phyloP scores from a whole-genome alignment of 352 stramenopile genomes.

The Phytophthora pseudosyringae region DNA sequence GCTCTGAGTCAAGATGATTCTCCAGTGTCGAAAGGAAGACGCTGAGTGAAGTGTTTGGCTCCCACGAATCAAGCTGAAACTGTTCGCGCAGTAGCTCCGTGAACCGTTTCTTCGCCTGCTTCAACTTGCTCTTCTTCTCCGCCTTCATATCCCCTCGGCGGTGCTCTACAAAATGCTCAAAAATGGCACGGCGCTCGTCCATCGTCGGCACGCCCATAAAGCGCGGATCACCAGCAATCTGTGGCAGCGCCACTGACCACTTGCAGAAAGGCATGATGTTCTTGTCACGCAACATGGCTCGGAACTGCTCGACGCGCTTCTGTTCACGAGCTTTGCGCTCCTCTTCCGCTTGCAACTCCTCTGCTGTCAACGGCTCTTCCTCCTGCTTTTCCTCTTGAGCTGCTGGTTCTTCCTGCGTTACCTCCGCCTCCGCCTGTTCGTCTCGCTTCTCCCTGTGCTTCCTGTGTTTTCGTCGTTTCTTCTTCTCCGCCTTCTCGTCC shows the following conservation, averaged over 20 bases:
- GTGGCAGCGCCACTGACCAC: constrained; percentile 80
- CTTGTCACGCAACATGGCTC: constrained; percentile 79
- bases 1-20: constrained; percentile 33
- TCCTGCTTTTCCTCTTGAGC: constrained; percentile 26
- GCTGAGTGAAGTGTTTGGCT: constrained; percentile 53
- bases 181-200: constrained; percentile 80
- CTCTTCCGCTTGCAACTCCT: constrained; percentile 44
- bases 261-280: constrained; percentile 87
- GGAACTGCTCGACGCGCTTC: constrained; percentile 66
- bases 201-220: constrained; percentile 81
- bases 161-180: constrained; percentile 81
- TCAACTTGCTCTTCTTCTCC: constrained; percentile 83
- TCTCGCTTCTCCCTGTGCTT: constrained; percentile 25
- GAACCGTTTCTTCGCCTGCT: constrained; percentile 63
- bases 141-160: constrained; percentile 75
- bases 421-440: constrained; percentile 3
- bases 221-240: constrained; percentile 72
- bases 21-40: constrained; percentile 68
- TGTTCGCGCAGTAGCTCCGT: constrained; percentile 51
- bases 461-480: constrained; percentile 34
- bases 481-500: constrained; percentile 18
- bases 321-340: constrained; percentile 46
- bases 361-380: constrained; percentile 33
- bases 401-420: constrained; percentile 16
- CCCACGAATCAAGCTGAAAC: constrained; percentile 48